Conservation (phyloP, 345 rosid species). For the Passiflora organensis region DNA sequence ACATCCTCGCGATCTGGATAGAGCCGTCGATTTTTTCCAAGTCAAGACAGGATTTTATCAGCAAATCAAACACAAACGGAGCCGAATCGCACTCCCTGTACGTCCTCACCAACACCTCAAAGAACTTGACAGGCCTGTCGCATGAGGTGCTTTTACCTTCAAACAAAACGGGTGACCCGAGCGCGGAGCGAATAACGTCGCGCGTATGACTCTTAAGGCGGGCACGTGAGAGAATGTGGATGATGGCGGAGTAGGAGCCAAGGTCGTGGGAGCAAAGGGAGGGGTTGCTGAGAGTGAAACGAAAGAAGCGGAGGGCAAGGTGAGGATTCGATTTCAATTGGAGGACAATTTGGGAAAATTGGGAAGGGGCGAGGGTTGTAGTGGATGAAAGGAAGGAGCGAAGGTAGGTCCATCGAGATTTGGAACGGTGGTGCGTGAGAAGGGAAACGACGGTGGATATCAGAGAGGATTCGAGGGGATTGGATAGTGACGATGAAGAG, state of each 20-base stretch:
- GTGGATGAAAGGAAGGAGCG: constrained; percentile 48
- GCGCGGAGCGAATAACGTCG: constrained; percentile 42
- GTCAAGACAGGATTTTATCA: constrained; percentile 63
- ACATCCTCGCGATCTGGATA: constrained; percentile 47
- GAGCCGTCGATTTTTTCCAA: constrained; percentile 51
- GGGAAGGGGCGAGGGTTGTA: constrained; percentile 35
- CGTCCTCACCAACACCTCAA: constrained; percentile 42
- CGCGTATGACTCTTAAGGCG: constrained; percentile 52
- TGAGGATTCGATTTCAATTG: constrained; percentile 54
- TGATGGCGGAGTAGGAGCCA: constrained; percentile 46
- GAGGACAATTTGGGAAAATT: constrained; percentile 60
- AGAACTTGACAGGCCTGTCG: constrained; percentile 27
- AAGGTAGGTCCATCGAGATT: constrained; percentile 72
- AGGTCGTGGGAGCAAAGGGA: constrained; percentile 60
- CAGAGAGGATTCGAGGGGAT: constrained; percentile 16
- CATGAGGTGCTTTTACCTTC: background rate
- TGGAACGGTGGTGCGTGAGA: constrained; percentile 76
- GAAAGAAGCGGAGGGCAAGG: constrained; percentile 64
- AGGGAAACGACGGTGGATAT: constrained; percentile 50
- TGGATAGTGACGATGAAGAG: constrained; percentile 28
- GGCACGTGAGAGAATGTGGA: constrained; percentile 72
- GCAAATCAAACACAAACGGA: constrained; percentile 75
- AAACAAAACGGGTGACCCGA: constrained; percentile 28
- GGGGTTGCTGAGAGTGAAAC: constrained; percentile 47
- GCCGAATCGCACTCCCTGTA: constrained; percentile 82